Evolutionary conservation across 139 green algal genomes (phyloP), one percentile per base, ranked within the genome.

Genomic region (Chlorella sp.): DNA sequence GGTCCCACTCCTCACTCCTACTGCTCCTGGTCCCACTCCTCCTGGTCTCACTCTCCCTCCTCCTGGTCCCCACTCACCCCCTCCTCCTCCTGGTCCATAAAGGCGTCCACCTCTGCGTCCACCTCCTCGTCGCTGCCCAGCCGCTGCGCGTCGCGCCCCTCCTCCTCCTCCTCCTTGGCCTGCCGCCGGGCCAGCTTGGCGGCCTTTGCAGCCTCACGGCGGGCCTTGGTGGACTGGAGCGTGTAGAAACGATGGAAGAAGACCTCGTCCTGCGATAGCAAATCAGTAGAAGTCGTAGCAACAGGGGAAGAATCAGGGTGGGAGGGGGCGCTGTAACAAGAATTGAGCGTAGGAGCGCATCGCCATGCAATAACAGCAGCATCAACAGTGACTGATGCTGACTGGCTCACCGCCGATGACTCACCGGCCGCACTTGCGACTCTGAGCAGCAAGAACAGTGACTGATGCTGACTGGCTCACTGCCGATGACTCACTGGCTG

Each of bases 221-320:
- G 84, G 35, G 61, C 65, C 70, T 81, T 81, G 20, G 81, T 75
- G 31, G 68, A 64, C 35, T 81, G 61, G n/a, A 87, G 70, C 49
- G 83, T 83, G 72, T 88, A 90, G 78, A 89, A 94, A 33, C 82
- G 65, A 66, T 69, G 34, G 49, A 72, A 72, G 26, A 72, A 62
- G 2, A 72, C 67, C 67, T 72, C 67, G 29, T 72, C 67, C 67
- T 72, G 67, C 67, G 49, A 32, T 6, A 17, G 32, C n/a, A n/a
- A n/a, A n/a, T n/a, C n/a, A n/a, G n/a, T n/a, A n/a, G n/a, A n/a
- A n/a, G n/a, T n/a, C n/a, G n/a, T n/a, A n/a, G n/a, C n/a, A n/a
- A n/a, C n/a, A n/a, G n/a, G n/a, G n/a, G n/a, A n/a, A n/a, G n/a
- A n/a, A n/a, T n/a, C n/a, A n/a, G n/a, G n/a, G n/a, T n/a, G n/a